Evolutionary conservation across 2,329 filamentous ascomycete species (phyloP).

Genomic region (Sclerotinia minor): DNA sequence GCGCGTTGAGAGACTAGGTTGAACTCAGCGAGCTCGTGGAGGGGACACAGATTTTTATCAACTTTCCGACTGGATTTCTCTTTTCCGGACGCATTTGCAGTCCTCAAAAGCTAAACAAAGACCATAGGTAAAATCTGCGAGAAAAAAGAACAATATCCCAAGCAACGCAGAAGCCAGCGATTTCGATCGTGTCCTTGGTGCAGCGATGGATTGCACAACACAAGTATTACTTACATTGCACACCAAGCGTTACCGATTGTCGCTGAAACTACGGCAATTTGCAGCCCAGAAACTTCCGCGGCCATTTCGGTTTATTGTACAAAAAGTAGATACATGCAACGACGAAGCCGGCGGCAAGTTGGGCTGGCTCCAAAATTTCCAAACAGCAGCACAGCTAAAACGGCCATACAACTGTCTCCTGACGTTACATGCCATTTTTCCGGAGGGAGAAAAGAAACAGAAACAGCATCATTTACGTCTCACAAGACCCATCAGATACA

Average conservation of each 20-base stretch:
- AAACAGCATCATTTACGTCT: background rate
- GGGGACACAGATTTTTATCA: too few species aligned
- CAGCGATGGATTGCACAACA: background rate
- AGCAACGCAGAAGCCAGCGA: background rate
- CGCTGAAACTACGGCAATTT: too few species aligned
- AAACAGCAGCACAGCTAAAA: too few species aligned
- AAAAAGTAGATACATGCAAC: too few species aligned
- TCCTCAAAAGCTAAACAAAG: background rate
- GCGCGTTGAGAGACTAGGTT: too few species aligned
- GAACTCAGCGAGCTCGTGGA: background rate
- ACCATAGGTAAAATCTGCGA: too few species aligned
- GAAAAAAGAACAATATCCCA: background rate
- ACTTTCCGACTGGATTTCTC: background rate
- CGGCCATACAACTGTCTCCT: too few species aligned
- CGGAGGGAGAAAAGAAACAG: background rate
- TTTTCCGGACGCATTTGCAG: background rate
- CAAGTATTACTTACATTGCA: background rate
- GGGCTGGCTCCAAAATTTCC: too few species aligned
- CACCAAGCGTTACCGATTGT: background rate
- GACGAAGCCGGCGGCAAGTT: too few species aligned
- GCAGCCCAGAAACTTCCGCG: too few species aligned
- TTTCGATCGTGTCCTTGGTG: background rate
- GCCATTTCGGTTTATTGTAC: too few species aligned
- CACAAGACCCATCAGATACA: background rate
- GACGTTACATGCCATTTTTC: too few species aligned